Percentiles rank a stretch among this genome's conserved stretches.
Evolutionary conservation across 306 rosid species (phyloP).

Genomic region (Ochetophila trinervis): DNA sequence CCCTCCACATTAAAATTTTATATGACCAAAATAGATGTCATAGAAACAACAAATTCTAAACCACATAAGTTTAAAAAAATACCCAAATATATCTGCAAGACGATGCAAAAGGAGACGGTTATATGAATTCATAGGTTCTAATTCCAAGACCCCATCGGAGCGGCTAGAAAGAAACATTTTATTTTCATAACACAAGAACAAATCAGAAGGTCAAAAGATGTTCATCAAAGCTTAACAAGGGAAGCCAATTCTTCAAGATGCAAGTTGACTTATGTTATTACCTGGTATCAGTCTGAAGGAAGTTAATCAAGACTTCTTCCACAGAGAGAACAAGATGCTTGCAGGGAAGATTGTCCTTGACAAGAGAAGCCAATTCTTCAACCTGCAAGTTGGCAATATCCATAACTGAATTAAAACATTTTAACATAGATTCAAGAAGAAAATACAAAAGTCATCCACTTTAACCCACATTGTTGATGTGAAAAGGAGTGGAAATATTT

Average conservation of each 20-base stretch:
- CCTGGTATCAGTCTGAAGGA: conserved; percentile 78
- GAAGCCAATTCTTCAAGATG: neutral
- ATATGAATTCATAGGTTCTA: conserved; percentile 94
- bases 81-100: conserved; percentile 99
- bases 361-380: conserved; percentile 93
- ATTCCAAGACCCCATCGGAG: conserved; percentile 71
- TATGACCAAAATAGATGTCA: neutral
- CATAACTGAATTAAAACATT: neutral
- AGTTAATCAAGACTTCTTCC: conserved; percentile 78
- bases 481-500: neutral
- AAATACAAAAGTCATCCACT: neutral
- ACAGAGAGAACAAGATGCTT: conserved; percentile 94
- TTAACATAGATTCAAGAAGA: conserved; percentile 2
- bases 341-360: conserved; percentile 92
- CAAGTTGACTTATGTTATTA: neutral
- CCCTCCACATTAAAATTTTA: neutral
- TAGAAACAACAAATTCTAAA: neutral
- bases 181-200: conserved; percentile 2
- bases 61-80: conserved; percentile 6
- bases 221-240: neutral
- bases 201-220: neutral
- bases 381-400: conserved; percentile 48
- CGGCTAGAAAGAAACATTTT: conserved; percentile 37
- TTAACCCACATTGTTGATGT: neutral
- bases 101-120: conserved; percentile 96